Conservation (phyloP, 306 rosid species). For the Cercis canadensis region DNA sequence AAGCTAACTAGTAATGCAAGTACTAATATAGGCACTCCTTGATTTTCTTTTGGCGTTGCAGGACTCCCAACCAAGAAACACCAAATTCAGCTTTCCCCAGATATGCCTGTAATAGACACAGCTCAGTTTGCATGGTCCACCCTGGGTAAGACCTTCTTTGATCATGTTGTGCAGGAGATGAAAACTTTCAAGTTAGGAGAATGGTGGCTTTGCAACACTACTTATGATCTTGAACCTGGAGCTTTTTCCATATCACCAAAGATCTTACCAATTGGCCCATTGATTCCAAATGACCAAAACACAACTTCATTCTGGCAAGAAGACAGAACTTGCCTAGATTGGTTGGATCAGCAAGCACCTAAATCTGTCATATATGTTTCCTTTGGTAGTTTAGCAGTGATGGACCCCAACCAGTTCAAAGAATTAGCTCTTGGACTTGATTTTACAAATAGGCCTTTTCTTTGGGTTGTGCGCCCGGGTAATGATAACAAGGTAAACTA, state of each 20-base stretch:
- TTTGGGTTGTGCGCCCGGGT: constrained; percentile 37
- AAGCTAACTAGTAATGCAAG: too few relatives aligned
- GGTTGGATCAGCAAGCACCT: constrained; percentile 39
- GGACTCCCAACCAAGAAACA: constrained; percentile 38
- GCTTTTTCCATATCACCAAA: constrained; percentile 40
- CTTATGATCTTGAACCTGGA: constrained; percentile 36
- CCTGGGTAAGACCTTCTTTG: neutral
- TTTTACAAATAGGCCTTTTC: constrained; percentile 35
- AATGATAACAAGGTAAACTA: constrained; percentile 6
- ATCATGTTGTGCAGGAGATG: constrained; percentile 11
- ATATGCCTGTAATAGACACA: constrained; percentile 31
- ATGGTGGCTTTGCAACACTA: constrained; percentile 51
- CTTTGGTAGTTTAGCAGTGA: constrained; percentile 36
- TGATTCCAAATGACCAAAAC: constrained; percentile 6
- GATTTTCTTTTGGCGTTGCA: neutral
- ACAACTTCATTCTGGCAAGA: constrained; percentile 41
- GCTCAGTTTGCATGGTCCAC: constrained; percentile 34
- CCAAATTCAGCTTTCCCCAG: constrained; percentile 36
- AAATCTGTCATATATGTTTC: constrained; percentile 44
- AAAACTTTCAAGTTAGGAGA: constrained; percentile 24
- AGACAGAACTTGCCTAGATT: constrained; percentile 36
- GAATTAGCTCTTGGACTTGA: constrained; percentile 47
- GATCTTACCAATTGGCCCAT: constrained; percentile 45
- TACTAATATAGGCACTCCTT: too few relatives aligned
- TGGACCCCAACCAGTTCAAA: constrained; percentile 33